These are phyloP conservation scores for Silene vulgaris DNA, from an alignment of 179 eudicot genomes.

Conservation along the genomic window DNA sequence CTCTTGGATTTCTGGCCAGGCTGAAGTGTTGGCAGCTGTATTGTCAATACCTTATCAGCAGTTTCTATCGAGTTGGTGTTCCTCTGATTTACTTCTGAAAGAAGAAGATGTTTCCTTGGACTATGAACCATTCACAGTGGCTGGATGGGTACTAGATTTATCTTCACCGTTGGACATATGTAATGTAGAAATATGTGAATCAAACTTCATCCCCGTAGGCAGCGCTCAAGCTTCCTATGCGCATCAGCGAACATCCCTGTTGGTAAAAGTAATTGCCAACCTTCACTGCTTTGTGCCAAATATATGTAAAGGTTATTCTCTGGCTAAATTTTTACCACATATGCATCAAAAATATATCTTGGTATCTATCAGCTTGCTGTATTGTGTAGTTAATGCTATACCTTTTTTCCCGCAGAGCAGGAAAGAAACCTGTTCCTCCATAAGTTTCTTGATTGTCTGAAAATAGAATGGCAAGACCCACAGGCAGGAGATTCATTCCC, in stretches of 20 bases:
- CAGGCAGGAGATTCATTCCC: constrained; percentile 29
- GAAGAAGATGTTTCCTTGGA: constrained; percentile 77
- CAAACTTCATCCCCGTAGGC: constrained; percentile 39
- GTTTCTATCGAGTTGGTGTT: constrained; percentile 86
- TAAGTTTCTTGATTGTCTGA: constrained; percentile 64
- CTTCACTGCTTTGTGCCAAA: constrained; percentile 93
- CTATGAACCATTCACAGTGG: constrained; percentile 59
- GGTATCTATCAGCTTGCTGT: constrained; percentile 11
- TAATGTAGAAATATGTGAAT: constrained; percentile 32
- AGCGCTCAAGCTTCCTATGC: constrained; percentile 63
- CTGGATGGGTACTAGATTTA: constrained; percentile 54
- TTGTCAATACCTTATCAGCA: constrained; percentile 62
- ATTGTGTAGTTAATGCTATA: constrained; percentile 13
- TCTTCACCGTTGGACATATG: constrained; percentile 29
- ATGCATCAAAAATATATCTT: constrained; percentile 8
- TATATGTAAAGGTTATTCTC: constrained; percentile 67
- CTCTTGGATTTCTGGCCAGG: constrained; percentile 41
- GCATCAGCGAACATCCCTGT: constrained; percentile 75
- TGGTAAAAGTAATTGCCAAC: constrained; percentile 93
- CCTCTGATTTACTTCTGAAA: constrained; percentile 60
- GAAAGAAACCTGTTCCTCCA: constrained; percentile 77
- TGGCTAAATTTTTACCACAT: constrained; percentile 2
- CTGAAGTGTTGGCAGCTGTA: constrained; percentile 66
- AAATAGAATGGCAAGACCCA: constrained; percentile 37
- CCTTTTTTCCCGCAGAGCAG: constrained; percentile 48